Evolutionary conservation across 768 basidiomycete species (phyloP), one percentile per base, ranked within the genome.

Genomic region (Cystofilobasidium capitatum): DNA sequence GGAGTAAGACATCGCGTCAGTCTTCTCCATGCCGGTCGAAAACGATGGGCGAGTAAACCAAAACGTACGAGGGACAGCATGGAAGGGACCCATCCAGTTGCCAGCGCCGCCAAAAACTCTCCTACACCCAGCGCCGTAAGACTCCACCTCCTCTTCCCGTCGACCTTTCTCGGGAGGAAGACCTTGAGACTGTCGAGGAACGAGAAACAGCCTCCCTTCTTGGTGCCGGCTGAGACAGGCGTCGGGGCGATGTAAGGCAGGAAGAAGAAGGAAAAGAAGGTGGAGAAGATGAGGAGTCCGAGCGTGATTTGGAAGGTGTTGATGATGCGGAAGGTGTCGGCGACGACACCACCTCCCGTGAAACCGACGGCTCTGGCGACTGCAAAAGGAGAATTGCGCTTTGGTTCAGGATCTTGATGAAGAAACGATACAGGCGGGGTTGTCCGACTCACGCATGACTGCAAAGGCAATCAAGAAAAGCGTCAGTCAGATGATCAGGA

Each of bases 221-320:
- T 8, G 36, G 14, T 20, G 14, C n/a, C 31, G 51, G 51, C 29
- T 1, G 8, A 26, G 17, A 31, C 29, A 26, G 51, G 26, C 5
- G 20, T 6, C 33, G 0, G 76, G 9, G 73, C 29, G 58, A 76
- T 70, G 69, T 77, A 76, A 8, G 77, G 77, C 1, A 78, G 71
- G 73, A 73, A 74, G 58, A 74, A 42, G 17, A 64, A 66, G 0
- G 71, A 73, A 65, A 71, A 71, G 61, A 75, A 39, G 0, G 74
- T 75, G 51, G 70, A 71, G 60, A 73, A 71, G 42, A 71, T 71
- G 29, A 77, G 68, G 20, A 75, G 71, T 47, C 51, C 57, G 58
- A 76, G 69, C 13, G 77, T 71, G 29, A 71, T 60, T 64, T 74
- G 61, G 65, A 76, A 77, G 0, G 77, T 76, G 0, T 75, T 72